Percentiles rank a stretch among this genome's conserved stretches.
These are phyloP conservation scores for Citrus australasica DNA, from an alignment of 345 rosid species.

Conservation along the genomic window DNA sequence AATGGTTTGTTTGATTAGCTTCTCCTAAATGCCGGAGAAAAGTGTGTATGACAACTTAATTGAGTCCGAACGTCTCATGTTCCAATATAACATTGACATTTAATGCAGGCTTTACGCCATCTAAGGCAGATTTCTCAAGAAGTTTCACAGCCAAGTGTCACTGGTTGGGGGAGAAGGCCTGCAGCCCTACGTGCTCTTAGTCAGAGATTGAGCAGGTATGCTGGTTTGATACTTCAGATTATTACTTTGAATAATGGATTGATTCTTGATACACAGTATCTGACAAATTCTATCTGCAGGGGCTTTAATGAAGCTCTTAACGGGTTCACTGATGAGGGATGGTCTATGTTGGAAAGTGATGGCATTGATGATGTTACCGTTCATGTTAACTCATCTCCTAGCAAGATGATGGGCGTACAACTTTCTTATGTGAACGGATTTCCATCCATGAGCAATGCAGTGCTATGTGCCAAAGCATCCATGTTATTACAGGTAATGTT, in stretches of 20 bases:
- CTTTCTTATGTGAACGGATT: constrained; percentile 68
- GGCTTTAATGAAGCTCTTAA: constrained; percentile 96
- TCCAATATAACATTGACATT: background rate
- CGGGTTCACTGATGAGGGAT: constrained; percentile 92
- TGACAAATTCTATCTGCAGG: constrained; percentile 37
- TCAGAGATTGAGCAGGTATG: constrained; percentile 85
- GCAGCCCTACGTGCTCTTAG: constrained; percentile 86
- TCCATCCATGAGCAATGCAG: constrained; percentile 67
- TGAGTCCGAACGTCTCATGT: background rate
- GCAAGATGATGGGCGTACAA: constrained; percentile 71
- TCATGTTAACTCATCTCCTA: constrained; percentile 85
- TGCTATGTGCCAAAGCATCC: constrained; percentile 93
- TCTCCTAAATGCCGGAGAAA: background rate
- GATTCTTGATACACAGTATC: background rate
- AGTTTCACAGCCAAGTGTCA: constrained; percentile 80
- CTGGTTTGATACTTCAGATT: background rate
- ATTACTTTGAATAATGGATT: background rate
- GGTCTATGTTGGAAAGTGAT: constrained; percentile 93
- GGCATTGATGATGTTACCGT: constrained; percentile 92
- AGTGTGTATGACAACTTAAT: background rate
- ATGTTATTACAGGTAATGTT: constrained; percentile 77
- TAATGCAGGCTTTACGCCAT: constrained; percentile 79
- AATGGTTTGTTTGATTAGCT: constrained; percentile 1
- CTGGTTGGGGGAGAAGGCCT: constrained; percentile 91
- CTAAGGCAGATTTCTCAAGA: constrained; percentile 92